These are phyloP conservation scores for Mytilinidion resinicola DNA, from an alignment of 495 filamentous ascomycete genomes.

Conservation along the genomic window DNA sequence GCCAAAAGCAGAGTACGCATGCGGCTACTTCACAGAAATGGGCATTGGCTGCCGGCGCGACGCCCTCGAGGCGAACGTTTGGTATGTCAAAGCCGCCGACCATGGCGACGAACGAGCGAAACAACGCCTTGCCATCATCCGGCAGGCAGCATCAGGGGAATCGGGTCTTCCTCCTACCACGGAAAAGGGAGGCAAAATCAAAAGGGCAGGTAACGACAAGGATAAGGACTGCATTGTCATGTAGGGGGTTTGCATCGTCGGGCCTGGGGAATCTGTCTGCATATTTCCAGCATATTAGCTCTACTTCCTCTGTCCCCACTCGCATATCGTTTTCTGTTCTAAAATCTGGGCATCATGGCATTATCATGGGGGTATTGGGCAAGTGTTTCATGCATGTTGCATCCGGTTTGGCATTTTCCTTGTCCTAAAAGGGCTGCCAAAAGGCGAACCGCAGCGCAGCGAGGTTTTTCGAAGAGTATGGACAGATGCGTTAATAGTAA, in stretches of 20 bases:
- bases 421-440: no score
- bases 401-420: no score
- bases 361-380: no score
- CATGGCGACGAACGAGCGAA: slow-evolving; percentile 85
- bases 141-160: slow-evolving; percentile 73
- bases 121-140: slow-evolving; percentile 77
- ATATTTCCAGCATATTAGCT: no score
- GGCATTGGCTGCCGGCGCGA: slow-evolving; percentile 93
- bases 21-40: slow-evolving; percentile 98
- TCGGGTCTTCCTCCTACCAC: slow-evolving; percentile 17
- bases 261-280: no score
- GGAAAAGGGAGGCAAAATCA: slow-evolving; percentile 28
- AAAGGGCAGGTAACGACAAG: slow-evolving; percentile 19
- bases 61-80: slow-evolving; percentile 89
- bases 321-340: no score
- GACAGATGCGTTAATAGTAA: no score
- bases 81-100: slow-evolving; percentile 96
- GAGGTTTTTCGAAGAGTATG: no score
- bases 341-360: no score
- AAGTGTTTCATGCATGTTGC: no score
- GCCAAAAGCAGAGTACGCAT: slow-evolving; percentile 89
- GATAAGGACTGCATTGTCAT: slow-evolving; percentile 29
- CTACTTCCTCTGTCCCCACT: no score
- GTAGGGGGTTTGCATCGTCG: slow-evolving; percentile 12
- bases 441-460: no score